These are phyloP conservation scores for Alectoria sarmentosa DNA, from an alignment of 495 filamentous ascomycete species.

Conservation along the genomic window DNA sequence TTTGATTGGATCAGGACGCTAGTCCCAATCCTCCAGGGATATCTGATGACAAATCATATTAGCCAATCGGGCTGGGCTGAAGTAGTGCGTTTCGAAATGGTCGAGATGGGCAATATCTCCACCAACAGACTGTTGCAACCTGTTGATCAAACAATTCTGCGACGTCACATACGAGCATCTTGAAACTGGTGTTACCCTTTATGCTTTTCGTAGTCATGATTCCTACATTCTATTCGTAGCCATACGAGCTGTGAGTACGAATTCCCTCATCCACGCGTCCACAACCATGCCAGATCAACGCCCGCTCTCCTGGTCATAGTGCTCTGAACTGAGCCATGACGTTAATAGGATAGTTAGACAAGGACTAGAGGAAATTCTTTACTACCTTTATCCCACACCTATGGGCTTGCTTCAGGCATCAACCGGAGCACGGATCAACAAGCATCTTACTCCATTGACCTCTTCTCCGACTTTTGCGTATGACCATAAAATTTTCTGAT, in stretches of 20 bases:
- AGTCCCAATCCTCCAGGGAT: no score
- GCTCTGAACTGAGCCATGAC: background rate
- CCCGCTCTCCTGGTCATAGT: background rate
- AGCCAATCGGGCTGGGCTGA: background rate
- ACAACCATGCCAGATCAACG: background rate
- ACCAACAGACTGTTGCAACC: background rate
- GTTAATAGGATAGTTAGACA: background rate
- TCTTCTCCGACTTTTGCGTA: background rate
- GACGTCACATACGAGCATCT: background rate
- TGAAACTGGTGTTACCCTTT: background rate
- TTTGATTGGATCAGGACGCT: no score
- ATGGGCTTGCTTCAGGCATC: background rate
- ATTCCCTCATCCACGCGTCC: background rate
- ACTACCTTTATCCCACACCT: no score
- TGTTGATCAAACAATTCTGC: background rate
- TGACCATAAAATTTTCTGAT: background rate
- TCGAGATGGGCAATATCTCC: background rate
- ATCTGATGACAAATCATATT: background rate
- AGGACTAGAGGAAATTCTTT: background rate
- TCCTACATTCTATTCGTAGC: background rate
- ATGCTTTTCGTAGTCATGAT: background rate
- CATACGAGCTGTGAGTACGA: background rate
- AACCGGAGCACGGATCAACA: background rate
- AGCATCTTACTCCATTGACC: background rate
- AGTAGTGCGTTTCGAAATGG: background rate